Percentiles rank a stretch among this genome's conserved stretches.
These are phyloP conservation scores for Sonneratia caseolaris DNA, from an alignment of 345 rosid species.

Conservation along the genomic window DNA sequence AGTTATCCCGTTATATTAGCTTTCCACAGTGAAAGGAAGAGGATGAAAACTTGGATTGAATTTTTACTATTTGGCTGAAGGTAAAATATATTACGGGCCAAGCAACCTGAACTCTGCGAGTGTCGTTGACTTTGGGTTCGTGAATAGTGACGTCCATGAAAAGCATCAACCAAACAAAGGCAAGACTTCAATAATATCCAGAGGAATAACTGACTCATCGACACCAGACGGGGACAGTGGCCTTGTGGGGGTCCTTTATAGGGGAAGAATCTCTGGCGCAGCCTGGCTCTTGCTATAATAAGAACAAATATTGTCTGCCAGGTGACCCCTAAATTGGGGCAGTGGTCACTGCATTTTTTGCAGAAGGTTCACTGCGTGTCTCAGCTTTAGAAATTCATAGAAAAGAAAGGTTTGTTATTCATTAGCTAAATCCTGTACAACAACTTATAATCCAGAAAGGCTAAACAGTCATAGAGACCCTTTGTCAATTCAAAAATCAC, in stretches of 20 bases:
- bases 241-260: not conserved
- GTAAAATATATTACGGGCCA: no score
- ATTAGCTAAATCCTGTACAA: constrained; percentile 2
- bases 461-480: not conserved
- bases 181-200: not conserved
- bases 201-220: not conserved
- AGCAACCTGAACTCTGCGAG: no score
- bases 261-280: not conserved
- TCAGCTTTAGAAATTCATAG: not conserved
- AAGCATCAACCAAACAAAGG: not conserved
- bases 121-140: no score
- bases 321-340: not conserved
- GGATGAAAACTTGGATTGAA: no score
- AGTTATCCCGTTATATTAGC: not conserved
- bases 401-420: not conserved
- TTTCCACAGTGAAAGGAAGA: not conserved
- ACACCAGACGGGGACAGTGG: not conserved
- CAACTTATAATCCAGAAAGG: not conserved
- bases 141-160: not conserved
- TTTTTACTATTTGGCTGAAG: no score
- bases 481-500: not conserved
- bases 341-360: not conserved
- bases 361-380: not conserved
- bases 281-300: not conserved
- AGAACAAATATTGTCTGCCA: not conserved